Conservation (phyloP, 371 early-diverging fungal species). For the Circinella umbellata region DNA sequence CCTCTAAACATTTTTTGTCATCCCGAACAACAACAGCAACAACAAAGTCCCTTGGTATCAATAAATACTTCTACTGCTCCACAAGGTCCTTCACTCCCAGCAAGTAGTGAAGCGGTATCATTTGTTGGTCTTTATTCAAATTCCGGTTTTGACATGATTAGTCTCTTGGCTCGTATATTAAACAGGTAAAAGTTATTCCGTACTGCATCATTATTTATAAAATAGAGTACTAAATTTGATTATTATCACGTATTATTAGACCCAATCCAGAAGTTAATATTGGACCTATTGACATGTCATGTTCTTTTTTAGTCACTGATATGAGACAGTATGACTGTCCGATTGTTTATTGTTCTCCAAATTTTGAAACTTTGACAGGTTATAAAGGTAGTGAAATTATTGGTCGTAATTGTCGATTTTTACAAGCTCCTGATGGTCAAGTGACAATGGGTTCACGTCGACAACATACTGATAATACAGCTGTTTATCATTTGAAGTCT, state of each 20-base stretch:
- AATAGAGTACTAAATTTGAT: background rate
- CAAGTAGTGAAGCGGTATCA: background rate
- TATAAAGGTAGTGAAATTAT: slow-evolving; percentile 61
- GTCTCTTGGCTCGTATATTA: slow-evolving; percentile 50
- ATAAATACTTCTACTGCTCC: no score
- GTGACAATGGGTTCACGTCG: slow-evolving; percentile 58
- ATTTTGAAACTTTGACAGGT: slow-evolving; percentile 71
- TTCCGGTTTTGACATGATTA: slow-evolving; percentile 69
- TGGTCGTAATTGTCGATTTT: slow-evolving; percentile 73
- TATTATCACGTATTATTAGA: slow-evolving; percentile 16
- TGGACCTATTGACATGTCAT: slow-evolving; percentile 75
- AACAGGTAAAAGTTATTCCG: slow-evolving; percentile 25
- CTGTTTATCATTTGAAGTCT: slow-evolving; percentile 61
- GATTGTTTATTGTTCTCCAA: slow-evolving; percentile 70
- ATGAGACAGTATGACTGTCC: slow-evolving; percentile 57
- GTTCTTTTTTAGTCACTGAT: slow-evolving; percentile 63
- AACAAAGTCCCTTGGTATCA: no score
- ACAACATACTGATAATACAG: slow-evolving; percentile 62
- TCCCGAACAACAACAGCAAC: no score
- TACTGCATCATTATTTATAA: background rate
- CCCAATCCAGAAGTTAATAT: slow-evolving; percentile 66
- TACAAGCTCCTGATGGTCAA: slow-evolving; percentile 65
- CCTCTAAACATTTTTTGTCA: no score
- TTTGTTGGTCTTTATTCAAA: slow-evolving; percentile 50
- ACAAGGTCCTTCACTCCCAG: no score